Percentiles rank a stretch among this genome's conserved stretches.
Conservation (phyloP, 164 flowering plant species). For the Macadamia tetraphylla region DNA sequence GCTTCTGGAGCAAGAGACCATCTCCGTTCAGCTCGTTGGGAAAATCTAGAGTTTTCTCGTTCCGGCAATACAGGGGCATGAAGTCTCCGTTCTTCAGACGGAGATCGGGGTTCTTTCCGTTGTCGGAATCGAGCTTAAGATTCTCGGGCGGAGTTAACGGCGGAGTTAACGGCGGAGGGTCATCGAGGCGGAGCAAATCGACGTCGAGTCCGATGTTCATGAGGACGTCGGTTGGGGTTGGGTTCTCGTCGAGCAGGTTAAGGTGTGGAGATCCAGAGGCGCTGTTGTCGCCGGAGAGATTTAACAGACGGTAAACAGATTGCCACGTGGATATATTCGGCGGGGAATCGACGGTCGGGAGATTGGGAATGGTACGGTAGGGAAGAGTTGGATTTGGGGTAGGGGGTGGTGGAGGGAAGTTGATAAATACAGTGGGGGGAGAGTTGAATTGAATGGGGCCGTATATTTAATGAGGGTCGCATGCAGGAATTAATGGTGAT, state of each 20-base stretch:
- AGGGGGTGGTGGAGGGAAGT: not conserved
- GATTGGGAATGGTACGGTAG: not conserved
- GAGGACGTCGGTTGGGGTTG: conserved; percentile 31
- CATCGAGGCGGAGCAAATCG: conserved; percentile 71
- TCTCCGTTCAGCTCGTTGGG: conserved; percentile 67
- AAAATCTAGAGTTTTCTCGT: conserved; percentile 77
- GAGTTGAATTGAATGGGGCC: conserved; percentile 5
- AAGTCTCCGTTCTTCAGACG: conserved; percentile 75
- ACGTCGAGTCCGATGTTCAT: conserved; percentile 75
- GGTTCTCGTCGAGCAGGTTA: conserved; percentile 70
- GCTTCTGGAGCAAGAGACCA: conserved; percentile 66
- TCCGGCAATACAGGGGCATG: conserved; percentile 57
- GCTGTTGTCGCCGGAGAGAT: conserved; percentile 85
- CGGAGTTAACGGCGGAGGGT: conserved; percentile 29
- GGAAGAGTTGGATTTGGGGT: not conserved
- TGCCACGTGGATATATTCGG: conserved; percentile 11
- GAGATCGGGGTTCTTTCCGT: conserved; percentile 55
- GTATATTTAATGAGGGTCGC: conserved; percentile 15
- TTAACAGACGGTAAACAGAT: conserved; percentile 21
- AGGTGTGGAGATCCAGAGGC: conserved; percentile 98
- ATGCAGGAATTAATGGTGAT: conserved; percentile 14
- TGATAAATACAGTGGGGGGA: too few relatives aligned
- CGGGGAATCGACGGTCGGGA: conserved; percentile 23
- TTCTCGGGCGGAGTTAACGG: conserved; percentile 17
- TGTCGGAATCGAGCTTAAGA: conserved; percentile 63